Evolutionary conservation across 2,329 filamentous ascomycete species (phyloP), one percentile per base, ranked within the genome.

Genomic region (Alternaria gaisen): DNA sequence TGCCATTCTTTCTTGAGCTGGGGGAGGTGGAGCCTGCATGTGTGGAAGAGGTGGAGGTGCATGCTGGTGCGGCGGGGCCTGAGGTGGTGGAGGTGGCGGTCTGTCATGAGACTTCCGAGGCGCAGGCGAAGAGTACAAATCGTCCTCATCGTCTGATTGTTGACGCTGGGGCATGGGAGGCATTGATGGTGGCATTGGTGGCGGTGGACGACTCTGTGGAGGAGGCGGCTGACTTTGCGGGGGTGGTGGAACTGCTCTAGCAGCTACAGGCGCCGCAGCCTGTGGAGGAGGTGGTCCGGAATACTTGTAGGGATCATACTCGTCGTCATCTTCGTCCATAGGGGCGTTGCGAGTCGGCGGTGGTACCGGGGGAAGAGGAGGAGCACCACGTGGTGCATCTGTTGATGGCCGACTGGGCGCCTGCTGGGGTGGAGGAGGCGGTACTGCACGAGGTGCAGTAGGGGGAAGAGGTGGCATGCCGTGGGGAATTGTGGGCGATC

Each of bases 341-440:
- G 56, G 57, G 11, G 32, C 36, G 72, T 72, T 58, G 58, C 84
- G 26, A 85, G 86, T n/a, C 83, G 90, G 90, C 2, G 90, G 90
- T 46, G 91, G 91, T 34, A 87, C 30, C 83, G 83, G 34, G 83
- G 87, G 43, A 83, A 90, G 89, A 3, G 90, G 91, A 44, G 91
- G 91, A 38, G 87, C 88, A 51, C 82, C 87, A 66, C 91, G 87
- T 47, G 92, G 91, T 56, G 86, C 84, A 71, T 96, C 93, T 10
- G 61, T 65, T 1, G 92, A 95, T 56, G 83, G 83, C 59, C 91
- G 84, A 60, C 80, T 82, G 56, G 78, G 78, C 55, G 75, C 79
- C 8, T 88, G 87, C 48, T 88, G 78, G 1, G 88, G 84, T 1
- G 88, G 84, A 20, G 82, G 83, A 26, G 84, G 89, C 46, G 89